Conservation (phyloP, 2,329 filamentous ascomycete genomes). For the Myriosclerotinia scirpicola region DNA sequence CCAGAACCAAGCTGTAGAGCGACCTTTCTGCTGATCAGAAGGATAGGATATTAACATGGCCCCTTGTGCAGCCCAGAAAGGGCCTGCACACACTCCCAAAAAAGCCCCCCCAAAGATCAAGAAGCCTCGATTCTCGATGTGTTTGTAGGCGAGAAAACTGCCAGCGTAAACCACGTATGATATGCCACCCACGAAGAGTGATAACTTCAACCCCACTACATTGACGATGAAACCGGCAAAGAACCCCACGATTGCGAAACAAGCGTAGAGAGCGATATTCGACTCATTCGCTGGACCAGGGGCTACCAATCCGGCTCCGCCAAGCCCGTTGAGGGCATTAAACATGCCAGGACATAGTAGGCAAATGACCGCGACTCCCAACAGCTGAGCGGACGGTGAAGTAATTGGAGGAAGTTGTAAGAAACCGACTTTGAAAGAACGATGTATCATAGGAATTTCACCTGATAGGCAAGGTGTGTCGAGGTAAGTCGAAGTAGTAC, state of each 20-base stretch:
- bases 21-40: conserved; percentile 73
- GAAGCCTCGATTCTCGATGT: conserved; percentile 57
- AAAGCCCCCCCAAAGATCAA: conserved; percentile 71
- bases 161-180: conserved; percentile 73
- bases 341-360: conserved; percentile 72
- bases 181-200: conserved; percentile 67
- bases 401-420: conserved; percentile 13
- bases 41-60: conserved; percentile 88
- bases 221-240: conserved; percentile 74
- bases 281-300: conserved; percentile 49
- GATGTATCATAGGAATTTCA: not conserved
- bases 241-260: conserved; percentile 58
- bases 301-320: conserved; percentile 60
- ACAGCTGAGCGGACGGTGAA: conserved; percentile 17
- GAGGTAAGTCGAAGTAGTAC: conserved; percentile 10
- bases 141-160: conserved; percentile 67
- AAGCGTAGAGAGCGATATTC: conserved; percentile 47
- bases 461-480: conserved; percentile 2
- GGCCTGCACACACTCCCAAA: conserved; percentile 71
- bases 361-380: conserved; percentile 63
- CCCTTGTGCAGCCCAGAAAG: conserved; percentile 79
- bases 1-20: conserved; percentile 59
- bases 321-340: conserved; percentile 64
- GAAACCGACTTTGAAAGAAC: conserved; percentile 3
- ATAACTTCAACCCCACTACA: conserved; percentile 64